Evolutionary conservation across 768 basidiomycete genomes (phyloP).

Genomic region (Dioszegia crocea): DNA sequence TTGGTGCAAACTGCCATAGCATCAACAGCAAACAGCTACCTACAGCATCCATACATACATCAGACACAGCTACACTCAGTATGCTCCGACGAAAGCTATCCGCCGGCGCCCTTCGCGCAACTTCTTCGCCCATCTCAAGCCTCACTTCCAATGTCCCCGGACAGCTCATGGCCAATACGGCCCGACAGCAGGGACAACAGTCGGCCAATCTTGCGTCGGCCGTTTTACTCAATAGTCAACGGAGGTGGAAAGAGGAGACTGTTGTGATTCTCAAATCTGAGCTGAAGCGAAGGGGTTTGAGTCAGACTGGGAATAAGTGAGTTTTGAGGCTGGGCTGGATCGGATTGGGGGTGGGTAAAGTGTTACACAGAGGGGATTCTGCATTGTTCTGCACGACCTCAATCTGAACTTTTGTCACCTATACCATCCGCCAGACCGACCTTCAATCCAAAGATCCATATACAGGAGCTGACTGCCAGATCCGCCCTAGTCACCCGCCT

Average conservation of each 20-base stretch:
- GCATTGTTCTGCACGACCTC: too few relatives aligned
- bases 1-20: not conserved
- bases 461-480: conserved; percentile 18
- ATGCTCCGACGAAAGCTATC: conserved; percentile 47
- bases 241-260: conserved; percentile 45
- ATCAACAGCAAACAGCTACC: not conserved
- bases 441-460: too few relatives aligned
- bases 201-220: conserved; percentile 39
- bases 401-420: too few relatives aligned
- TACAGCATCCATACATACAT: not conserved
- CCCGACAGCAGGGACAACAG: conserved; percentile 14
- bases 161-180: not conserved
- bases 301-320: conserved; percentile 52
- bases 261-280: conserved; percentile 42
- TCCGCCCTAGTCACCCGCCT: conserved; percentile 34
- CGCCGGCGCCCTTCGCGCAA: conserved; percentile 31
- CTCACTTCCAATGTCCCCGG: not conserved
- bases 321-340: conserved; percentile 5
- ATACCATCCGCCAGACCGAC: too few relatives aligned
- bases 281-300: conserved; percentile 39
- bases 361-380: not conserved
- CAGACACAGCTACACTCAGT: not conserved
- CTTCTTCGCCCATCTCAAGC: conserved; percentile 9
- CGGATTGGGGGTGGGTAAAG: not conserved
- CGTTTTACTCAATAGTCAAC: conserved; percentile 37